Evolutionary conservation across 257 asterid genomes (phyloP).

Genomic region (Lavandula angustifolia): DNA sequence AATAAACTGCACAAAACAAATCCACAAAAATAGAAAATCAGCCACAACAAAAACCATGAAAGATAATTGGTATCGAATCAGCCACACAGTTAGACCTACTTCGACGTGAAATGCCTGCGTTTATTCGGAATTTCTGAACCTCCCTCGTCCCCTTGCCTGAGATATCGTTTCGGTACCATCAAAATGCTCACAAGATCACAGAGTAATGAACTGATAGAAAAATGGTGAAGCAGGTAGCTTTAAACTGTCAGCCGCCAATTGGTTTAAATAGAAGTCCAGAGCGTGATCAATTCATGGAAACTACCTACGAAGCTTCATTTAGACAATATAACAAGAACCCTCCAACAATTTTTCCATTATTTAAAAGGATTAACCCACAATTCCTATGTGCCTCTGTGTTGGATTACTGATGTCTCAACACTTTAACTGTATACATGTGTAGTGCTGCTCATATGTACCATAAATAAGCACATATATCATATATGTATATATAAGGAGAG

Average conservation of each 20-base stretch:
- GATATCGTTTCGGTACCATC: conserved; percentile 67
- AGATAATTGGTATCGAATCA: not conserved
- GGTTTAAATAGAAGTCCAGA: conserved; percentile 23
- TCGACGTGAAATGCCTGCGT: conserved; percentile 38
- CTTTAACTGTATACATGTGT: not conserved
- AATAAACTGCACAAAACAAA: conserved; percentile 43
- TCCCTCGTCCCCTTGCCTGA: conserved; percentile 53
- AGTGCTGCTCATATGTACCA: not conserved
- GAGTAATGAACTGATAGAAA: not conserved
- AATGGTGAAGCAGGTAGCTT: conserved; percentile 34
- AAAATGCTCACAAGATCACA: conserved; percentile 23
- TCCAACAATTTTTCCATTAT: conserved; percentile 15
- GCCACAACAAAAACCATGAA: not conserved
- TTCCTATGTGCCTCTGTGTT: conserved; percentile 36
- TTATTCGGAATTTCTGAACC: conserved; percentile 50
- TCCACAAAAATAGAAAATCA: conserved; percentile 21
- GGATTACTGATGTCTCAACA: not conserved
- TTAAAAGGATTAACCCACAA: conserved; percentile 35
- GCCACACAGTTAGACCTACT: conserved; percentile 32
- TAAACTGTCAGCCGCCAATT: conserved; percentile 37
- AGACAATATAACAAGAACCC: conserved; percentile 31
- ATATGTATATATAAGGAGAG: not conserved
- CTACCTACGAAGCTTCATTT: conserved; percentile 61
- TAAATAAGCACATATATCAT: conserved; percentile 2
- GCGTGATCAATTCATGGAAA: conserved; percentile 39